Evolutionary conservation across 305 asterid genomes (phyloP), one percentile per base, ranked within the genome.

Genomic region (Andrographis paniculata): DNA sequence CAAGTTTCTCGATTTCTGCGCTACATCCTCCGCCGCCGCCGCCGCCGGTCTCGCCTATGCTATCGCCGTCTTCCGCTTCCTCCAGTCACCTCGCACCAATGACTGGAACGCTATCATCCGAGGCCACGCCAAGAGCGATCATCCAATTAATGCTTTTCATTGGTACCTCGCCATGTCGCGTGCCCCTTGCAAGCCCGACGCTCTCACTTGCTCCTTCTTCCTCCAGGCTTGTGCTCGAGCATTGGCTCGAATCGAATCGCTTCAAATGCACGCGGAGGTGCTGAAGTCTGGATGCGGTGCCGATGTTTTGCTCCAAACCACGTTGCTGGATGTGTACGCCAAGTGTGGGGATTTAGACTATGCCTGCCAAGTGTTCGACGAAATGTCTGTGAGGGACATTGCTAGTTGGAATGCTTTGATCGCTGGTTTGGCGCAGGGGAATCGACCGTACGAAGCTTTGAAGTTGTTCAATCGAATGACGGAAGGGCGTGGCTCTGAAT

Each of bases 41-140:
- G 51, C 69, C 53, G 71, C 62, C 53, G 53, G 60, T 72, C 75
- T 91, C 69, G 56, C 62, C 37, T 77, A 78, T 72, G 92, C 94
- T 61, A 56, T 69, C 65, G 65, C 51, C 20, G 35, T 77, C 46
- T 86, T 91, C 82, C 66, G 56, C 64, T 64, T 18, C 65, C 46
- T 86, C 52, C 60, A 76, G 52, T 42, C 13, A 30, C 93, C 92
- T 0, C 38, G 39, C 41, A 83, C 94, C 41, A 86, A 91, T 53
- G 99, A 91, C 66, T 91, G 89, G 93, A 91, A 91, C 67, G 95
- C 96, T 56, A 62, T 91, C 54, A 79, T 91, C 64, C 95, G 99
- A 14, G 95, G 95, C 63, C 83, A 73, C 60, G 88, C 99, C n/a
- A 92, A 75, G 65, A 77, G 85, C 69, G 61, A 59, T 50, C 68